Evolutionary conservation across 129 eudicot genomes (phyloP).

Genomic region (Helianthus tuberosus): DNA sequence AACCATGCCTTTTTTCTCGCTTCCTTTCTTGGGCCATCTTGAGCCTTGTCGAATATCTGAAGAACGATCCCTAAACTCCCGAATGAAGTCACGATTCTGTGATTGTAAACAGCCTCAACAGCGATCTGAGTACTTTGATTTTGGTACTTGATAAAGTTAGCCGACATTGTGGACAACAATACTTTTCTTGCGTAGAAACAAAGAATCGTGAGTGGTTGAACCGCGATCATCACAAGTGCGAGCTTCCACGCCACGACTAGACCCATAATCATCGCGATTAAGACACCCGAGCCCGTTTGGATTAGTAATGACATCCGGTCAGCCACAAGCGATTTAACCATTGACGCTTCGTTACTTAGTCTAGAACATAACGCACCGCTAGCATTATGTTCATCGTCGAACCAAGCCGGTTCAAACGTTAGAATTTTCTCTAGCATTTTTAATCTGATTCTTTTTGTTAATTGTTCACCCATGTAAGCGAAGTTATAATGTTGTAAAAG

Average conservation of each 20-base stretch:
- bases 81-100: constrained; percentile 81
- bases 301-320: constrained; percentile 77
- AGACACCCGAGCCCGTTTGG: constrained; percentile 77
- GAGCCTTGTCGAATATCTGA: constrained; percentile 77
- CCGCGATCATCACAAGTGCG: constrained; percentile 92
- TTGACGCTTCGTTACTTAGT: constrained; percentile 76
- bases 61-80: constrained; percentile 71
- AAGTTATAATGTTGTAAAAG: constrained; percentile 79
- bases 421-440: constrained; percentile 72
- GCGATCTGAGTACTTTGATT: constrained; percentile 81
- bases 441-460: constrained; percentile 71
- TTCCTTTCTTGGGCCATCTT: constrained; percentile 74
- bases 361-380: constrained; percentile 79
- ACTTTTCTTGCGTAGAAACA: constrained; percentile 90
- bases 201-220: constrained; percentile 81
- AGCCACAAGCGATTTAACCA: constrained; percentile 93
- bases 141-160: constrained; percentile 73
- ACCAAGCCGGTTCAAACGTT: constrained; percentile 89
- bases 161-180: constrained; percentile 55
- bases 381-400: constrained; percentile 80
- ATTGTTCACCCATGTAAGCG: constrained; percentile 83
- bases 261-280: constrained; percentile 79
- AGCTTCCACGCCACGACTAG: constrained; percentile 85
- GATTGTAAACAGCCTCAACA: constrained; percentile 85
- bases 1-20: constrained; percentile 80